Base-by-base conservation (phyloP, 2,329 filamentous ascomycete species). In the Pseudocercospora vitis region DNA sequence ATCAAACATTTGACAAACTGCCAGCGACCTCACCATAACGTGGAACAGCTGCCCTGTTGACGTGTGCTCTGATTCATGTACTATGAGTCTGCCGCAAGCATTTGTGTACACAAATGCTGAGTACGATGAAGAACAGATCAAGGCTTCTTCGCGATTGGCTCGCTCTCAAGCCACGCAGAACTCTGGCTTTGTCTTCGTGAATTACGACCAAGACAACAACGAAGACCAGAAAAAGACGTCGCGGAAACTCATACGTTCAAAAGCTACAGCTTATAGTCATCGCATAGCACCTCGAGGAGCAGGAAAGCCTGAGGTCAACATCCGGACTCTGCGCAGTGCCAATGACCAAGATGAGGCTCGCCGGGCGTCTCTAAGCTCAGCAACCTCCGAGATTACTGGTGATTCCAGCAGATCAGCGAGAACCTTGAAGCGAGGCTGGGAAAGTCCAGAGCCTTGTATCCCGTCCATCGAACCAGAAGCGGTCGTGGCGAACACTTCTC, bases 61-160 rank as follows among this genome's bases (percentile, higher is more conserved):
- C 21, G 33, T 9, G 31, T 29, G 24, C 32, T 28, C n/a, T n/a
- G n/a, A n/a, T 21, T 37, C 32, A 11, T n/a, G 11, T 21, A 33
- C 39, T 40, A 55, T 55, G 52, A 50, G 52, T 48, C 18, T 39
- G 19, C 42, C 40, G 40, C 21, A 33, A 33, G 50, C 53, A 21
- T 63, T 61, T 48, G 55, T 57, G 18, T 57, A 57, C 45, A 50
- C 58, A 32, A 62, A 62, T 23, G 45, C 53, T 11, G 54, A 55
- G n/a, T 53, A 60, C 51, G 54, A 60, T 37, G 39, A 60, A 24
- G 46, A 55, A 35, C 50, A 50, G 21, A 45, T 56, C 52, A 44
- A 45, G 23, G 33, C 35, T n/a, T 57, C 57, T 1, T 50, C 37
- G 4, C 39, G 47, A 6, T 40, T 49, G n/a, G 57, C 46, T 9